A percentile compares a stretch with the other conserved stretches of the same genome.
Conservation (phyloP, 1,284 basidiomycete species). For the Ustilago bromivora region DNA sequence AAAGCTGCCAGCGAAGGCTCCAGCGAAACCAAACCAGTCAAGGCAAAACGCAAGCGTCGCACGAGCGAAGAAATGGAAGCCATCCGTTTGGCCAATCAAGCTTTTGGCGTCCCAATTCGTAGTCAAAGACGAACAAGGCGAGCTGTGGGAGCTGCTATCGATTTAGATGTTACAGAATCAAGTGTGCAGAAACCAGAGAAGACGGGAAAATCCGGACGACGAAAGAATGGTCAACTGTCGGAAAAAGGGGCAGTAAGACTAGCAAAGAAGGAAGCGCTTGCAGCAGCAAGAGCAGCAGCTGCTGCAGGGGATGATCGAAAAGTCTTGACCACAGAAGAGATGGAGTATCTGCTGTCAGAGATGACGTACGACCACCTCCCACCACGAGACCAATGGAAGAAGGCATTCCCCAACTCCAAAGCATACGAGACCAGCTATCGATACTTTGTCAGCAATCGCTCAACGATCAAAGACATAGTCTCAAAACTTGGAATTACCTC, state of each 20-base stretch:
- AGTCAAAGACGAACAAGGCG: constrained; percentile 17
- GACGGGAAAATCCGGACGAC: constrained; percentile 4
- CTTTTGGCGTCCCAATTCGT: constrained; percentile 24
- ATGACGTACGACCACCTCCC: constrained; percentile 54
- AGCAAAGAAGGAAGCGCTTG: constrained; percentile 8
- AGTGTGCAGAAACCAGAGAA: background rate
- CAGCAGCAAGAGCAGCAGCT: background rate
- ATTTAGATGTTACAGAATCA: background rate
- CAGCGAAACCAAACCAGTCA: constrained; percentile 4
- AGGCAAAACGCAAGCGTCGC: constrained; percentile 19
- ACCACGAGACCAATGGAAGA: constrained; percentile 46
- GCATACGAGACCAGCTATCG: constrained; percentile 42
- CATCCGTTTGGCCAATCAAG: constrained; percentile 15
- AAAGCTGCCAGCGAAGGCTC: background rate
- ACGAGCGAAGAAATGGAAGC: constrained; percentile 28
- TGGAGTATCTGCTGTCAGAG: constrained; percentile 14
- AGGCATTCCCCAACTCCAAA: constrained; percentile 37
- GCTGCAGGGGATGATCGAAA: constrained; percentile 4
- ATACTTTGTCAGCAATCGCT: constrained; percentile 59
- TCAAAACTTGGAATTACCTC: constrained; percentile 37
- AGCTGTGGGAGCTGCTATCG: constrained; percentile 6
- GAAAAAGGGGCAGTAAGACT: background rate
- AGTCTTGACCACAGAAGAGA: constrained; percentile 7
- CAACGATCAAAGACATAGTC: constrained; percentile 50
- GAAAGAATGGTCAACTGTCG: constrained; percentile 1